Conservation (phyloP, 768 basidiomycete species). For the Dictyophora rubrovolvata region DNA sequence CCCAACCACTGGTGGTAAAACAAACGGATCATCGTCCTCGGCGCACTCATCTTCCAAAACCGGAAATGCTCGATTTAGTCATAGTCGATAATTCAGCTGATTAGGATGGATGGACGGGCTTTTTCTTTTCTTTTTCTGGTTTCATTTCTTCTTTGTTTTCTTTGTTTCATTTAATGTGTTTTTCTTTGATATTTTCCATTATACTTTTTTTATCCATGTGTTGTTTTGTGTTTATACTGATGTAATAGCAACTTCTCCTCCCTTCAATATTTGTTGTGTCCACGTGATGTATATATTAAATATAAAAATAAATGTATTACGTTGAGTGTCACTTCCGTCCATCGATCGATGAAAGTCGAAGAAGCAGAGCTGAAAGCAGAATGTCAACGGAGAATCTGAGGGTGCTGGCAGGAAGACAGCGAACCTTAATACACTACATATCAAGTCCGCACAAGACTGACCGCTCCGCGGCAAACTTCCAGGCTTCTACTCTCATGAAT, state of each 20-base stretch:
- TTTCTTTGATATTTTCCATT: conserved; percentile 1
- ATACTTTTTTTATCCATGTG: neutral
- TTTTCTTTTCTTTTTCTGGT: neutral
- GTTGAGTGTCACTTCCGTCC: too few relatives aligned
- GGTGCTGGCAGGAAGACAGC: too few relatives aligned
- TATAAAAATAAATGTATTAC: neutral
- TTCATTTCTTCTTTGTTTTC: neutral
- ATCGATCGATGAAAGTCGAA: too few relatives aligned
- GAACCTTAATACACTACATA: too few relatives aligned
- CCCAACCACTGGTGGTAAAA: conserved; percentile 2
- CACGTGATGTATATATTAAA: neutral
- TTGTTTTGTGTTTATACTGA: neutral
- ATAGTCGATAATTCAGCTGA: neutral
- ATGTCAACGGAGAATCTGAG: too few relatives aligned
- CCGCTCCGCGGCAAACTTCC: too few relatives aligned
- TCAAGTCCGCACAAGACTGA: too few relatives aligned
- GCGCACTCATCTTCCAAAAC: neutral
- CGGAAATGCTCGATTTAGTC: conserved; percentile 6
- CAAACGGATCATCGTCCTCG: neutral
- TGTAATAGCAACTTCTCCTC: neutral
- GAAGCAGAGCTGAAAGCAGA: too few relatives aligned
- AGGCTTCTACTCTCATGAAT: too few relatives aligned
- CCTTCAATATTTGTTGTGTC: neutral
- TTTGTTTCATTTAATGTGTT: neutral
- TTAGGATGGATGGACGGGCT: neutral